Percentiles rank a stretch among this genome's conserved stretches.
These are phyloP conservation scores for Ricinus communis DNA, from an alignment of 345 rosid species.

Conservation along the genomic window DNA sequence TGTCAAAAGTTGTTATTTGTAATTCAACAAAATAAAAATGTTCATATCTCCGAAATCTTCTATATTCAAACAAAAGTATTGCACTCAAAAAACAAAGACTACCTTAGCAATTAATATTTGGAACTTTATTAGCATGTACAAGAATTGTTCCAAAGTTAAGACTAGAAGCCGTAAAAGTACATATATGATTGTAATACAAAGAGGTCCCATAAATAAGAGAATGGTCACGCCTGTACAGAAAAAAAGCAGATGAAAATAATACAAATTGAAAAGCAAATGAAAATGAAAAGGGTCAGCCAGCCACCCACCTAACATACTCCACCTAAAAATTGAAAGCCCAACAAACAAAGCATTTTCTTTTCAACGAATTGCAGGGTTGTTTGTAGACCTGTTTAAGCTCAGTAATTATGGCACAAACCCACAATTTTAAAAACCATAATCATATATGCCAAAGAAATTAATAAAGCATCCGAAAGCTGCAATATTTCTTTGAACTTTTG, in stretches of 20 bases:
- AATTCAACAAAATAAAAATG: no score
- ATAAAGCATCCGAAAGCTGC: background rate
- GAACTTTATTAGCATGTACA: no score
- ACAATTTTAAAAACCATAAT: background rate
- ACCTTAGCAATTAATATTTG: no score
- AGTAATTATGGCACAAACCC: constrained; percentile 6
- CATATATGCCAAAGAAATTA: background rate
- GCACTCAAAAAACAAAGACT: no score
- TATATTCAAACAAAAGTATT: no score
- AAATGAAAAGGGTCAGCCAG: background rate
- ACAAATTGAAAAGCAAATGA: background rate
- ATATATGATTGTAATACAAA: constrained; percentile 10
- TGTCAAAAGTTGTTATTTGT: no score
- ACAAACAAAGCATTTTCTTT: background rate
- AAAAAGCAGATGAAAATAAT: background rate
- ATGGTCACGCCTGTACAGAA: constrained; percentile 1
- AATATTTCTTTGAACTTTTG: background rate
- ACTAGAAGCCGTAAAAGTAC: no score
- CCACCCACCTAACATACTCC: background rate
- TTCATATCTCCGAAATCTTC: no score
- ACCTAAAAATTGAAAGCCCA: constrained; percentile 17
- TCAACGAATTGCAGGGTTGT: background rate
- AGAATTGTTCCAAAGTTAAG: no score
- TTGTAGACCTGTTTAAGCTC: background rate
- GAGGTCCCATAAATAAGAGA: background rate